Conservation (phyloP, 148 eudicot genomes). For the Oxyria digyna region DNA sequence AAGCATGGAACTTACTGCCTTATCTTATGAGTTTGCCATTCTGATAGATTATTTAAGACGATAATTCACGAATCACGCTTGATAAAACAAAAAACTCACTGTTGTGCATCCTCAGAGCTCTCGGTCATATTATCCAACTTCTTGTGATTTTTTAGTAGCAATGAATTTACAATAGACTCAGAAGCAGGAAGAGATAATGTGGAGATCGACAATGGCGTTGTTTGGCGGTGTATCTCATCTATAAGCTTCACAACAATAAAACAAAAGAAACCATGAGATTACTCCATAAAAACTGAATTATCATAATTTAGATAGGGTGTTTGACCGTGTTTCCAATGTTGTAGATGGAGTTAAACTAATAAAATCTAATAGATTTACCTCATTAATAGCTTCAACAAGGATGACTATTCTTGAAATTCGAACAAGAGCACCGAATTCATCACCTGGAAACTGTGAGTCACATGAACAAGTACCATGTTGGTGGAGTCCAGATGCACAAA, state of each 20-base stretch:
- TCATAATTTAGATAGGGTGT: background rate
- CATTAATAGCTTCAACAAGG: conserved; percentile 7
- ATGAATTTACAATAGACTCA: conserved; percentile 61
- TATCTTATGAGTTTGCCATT: too few relatives aligned
- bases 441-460: background rate
- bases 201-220: conserved; percentile 53
- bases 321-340: background rate
- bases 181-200: conserved; percentile 63
- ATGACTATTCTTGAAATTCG: conserved; percentile 5
- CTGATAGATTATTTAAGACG: too few relatives aligned
- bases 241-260: conserved; percentile 37
- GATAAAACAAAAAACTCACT: conserved; percentile 34
- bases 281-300: background rate
- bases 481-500: conserved; percentile 4
- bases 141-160: conserved; percentile 40
- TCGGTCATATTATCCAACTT: conserved; percentile 25
- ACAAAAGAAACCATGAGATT: background rate
- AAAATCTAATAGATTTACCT: too few relatives aligned
- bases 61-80: background rate
- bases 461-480: background rate
- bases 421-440: conserved; percentile 4
- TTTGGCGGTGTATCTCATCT: conserved; percentile 79
- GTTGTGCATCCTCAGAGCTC: conserved; percentile 37
- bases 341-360: background rate
- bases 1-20: too few relatives aligned